Percentiles rank a stretch among this genome's conserved stretches.
Conservation (phyloP, 306 rosid species). For the Cucumis hystrix region DNA sequence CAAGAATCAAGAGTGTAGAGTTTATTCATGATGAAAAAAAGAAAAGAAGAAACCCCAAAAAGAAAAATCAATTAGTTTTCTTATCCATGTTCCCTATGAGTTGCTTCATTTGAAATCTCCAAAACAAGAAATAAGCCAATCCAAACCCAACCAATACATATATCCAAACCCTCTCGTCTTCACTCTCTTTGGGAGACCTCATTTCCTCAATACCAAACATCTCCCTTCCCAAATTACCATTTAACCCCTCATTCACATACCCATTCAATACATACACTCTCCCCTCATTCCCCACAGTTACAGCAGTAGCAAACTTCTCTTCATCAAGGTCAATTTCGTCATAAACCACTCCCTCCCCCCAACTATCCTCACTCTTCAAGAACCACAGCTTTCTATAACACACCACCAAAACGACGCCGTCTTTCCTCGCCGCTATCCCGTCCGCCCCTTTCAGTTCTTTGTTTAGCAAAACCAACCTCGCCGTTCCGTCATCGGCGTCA, state of each 20-base stretch:
- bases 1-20: not conserved
- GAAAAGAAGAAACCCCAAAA: not conserved
- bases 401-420: slow-evolving; percentile 76
- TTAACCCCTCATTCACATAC: slow-evolving; percentile 27
- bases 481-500: slow-evolving; percentile 44
- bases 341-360: slow-evolving; percentile 41
- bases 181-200: slow-evolving; percentile 32
- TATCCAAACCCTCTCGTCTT: slow-evolving; percentile 43
- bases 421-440: slow-evolving; percentile 34
- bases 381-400: slow-evolving; percentile 36
- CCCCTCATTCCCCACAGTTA: slow-evolving; percentile 28
- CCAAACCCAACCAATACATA: slow-evolving; percentile 56
- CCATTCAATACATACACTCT: slow-evolving; percentile 60
- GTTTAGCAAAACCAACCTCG: slow-evolving; percentile 31
- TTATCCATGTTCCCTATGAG: slow-evolving; percentile 37
- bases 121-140: slow-evolving; percentile 46
- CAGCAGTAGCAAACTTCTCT: slow-evolving; percentile 47
- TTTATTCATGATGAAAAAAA: not conserved
- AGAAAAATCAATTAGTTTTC: slow-evolving; percentile 28
- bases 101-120: slow-evolving; percentile 73
- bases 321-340: slow-evolving; percentile 50
- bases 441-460: slow-evolving; percentile 38
- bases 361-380: slow-evolving; percentile 51
- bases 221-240: slow-evolving; percentile 34
- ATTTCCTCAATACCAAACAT: slow-evolving; percentile 48